Evolutionary conservation across 192 early-diverging fungal species (phyloP).

Genomic region (Backusella tuberculispora): DNA sequence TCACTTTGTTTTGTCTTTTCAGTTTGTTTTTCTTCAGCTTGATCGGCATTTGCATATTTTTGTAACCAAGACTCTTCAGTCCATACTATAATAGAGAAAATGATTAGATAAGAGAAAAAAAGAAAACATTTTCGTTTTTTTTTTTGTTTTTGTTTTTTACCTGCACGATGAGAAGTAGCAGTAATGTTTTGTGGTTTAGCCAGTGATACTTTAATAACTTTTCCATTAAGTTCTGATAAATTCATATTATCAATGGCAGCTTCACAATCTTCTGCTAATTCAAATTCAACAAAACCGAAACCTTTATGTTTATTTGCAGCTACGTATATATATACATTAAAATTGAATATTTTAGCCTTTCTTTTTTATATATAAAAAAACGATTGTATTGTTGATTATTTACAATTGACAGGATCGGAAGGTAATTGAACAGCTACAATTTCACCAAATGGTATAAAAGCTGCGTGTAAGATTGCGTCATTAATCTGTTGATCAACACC

Average conservation of each 20-base stretch:
- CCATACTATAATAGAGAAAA: constrained; percentile 39
- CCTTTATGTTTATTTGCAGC: constrained; percentile 80
- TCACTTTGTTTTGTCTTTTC: background rate
- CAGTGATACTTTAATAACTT: constrained; percentile 85
- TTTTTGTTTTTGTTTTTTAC: constrained; percentile 10
- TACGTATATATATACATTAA: background rate
- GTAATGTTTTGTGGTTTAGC: constrained; percentile 69
- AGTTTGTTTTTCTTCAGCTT: constrained; percentile 16
- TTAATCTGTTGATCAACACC: constrained; percentile 84
- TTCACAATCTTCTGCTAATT: constrained; percentile 75
- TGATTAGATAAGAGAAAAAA: background rate
- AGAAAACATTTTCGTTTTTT: background rate
- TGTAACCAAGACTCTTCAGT: constrained; percentile 50
- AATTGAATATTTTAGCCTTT: background rate
- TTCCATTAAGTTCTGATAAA: constrained; percentile 85
- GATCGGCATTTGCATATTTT: constrained; percentile 43
- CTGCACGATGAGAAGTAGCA: constrained; percentile 46
- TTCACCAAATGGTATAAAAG: constrained; percentile 97
- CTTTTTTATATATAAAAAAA: background rate
- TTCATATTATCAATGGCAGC: constrained; percentile 98
- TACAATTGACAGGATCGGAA: constrained; percentile 77
- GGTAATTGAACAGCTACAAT: constrained; percentile 89
- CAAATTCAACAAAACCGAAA: constrained; percentile 96
- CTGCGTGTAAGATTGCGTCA: constrained; percentile 77
- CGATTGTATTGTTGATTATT: constrained; percentile 13